A percentile compares a stretch with the other conserved stretches of the same genome.
phyloP scores from a whole-genome alignment of 1,284 basidiomycete genomes.

The Cryptococcus sp. region DNA sequence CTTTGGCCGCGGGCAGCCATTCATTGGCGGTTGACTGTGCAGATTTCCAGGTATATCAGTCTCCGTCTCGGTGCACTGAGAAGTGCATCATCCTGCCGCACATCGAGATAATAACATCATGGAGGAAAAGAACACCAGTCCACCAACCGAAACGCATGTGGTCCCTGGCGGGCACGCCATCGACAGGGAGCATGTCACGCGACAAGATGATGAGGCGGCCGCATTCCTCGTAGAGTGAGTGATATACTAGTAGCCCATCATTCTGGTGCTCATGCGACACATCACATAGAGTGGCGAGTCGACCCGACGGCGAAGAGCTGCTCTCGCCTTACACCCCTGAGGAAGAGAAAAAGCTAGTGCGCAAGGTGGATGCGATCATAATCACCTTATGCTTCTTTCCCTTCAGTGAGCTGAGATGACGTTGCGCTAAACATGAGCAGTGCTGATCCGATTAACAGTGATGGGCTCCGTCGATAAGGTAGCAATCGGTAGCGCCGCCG shows the following conservation, averaged over 20 bases:
- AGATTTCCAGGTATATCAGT: too few species aligned
- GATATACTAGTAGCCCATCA: too few species aligned
- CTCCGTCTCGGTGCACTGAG: too few species aligned
- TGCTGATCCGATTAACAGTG: background rate
- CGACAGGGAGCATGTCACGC: too few species aligned
- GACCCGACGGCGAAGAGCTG: conserved; percentile 15
- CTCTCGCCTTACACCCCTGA: conserved; percentile 11
- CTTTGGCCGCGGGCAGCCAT: too few species aligned
- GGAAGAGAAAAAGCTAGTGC: conserved; percentile 22
- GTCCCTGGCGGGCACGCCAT: too few species aligned
- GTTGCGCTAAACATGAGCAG: background rate
- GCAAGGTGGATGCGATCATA: conserved; percentile 31
- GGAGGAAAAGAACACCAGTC: too few species aligned
- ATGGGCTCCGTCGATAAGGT: conserved; percentile 28
- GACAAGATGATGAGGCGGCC: background rate
- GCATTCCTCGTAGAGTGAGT: background rate
- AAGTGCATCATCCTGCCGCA: too few species aligned
- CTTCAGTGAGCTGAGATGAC: conserved; percentile 15
- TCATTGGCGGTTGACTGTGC: too few species aligned
- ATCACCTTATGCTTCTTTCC: conserved; percentile 25
- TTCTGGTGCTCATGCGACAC: background rate
- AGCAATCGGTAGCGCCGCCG: conserved; percentile 19
- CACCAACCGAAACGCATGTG: too few species aligned
- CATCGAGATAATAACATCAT: too few species aligned
- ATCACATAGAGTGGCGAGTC: conserved; percentile 2